phyloP scores from a whole-genome alignment of 1,284 basidiomycete genomes.

The Leccinum proliferum region DNA sequence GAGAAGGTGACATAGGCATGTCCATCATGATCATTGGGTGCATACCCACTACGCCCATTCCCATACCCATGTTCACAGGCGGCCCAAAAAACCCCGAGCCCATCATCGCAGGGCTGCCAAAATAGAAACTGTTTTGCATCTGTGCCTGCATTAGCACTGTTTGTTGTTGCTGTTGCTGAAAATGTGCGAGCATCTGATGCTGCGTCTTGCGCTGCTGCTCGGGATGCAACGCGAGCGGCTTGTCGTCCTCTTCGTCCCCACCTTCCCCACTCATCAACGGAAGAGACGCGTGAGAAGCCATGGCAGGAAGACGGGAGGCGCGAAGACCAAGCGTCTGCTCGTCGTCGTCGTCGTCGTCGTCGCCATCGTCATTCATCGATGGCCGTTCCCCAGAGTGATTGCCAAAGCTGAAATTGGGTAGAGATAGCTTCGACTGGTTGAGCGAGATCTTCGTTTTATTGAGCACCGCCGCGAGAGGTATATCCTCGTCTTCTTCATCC shows the following conservation, averaged over 20 bases:
- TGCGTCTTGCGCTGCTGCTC: conserved; percentile 74
- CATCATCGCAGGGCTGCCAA: conserved; percentile 61
- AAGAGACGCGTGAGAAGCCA: conserved; percentile 23
- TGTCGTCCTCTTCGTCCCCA: conserved; percentile 45
- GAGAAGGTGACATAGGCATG: conserved; percentile 47
- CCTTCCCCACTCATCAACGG: conserved; percentile 12
- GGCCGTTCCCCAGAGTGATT: conserved; percentile 25
- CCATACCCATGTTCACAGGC: conserved; percentile 34
- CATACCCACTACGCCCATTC: conserved; percentile 27
- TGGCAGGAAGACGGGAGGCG: conserved; percentile 27
- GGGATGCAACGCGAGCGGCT: conserved; percentile 64
- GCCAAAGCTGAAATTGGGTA: conserved; percentile 44
- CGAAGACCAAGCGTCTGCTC: conserved; percentile 58
- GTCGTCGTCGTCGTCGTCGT: conserved; percentile 45
- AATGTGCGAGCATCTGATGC: conserved; percentile 57
- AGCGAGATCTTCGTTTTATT: conserved; percentile 45
- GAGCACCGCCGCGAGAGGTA: conserved; percentile 58
- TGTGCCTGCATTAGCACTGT: conserved; percentile 73
- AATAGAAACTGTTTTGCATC: conserved; percentile 69
- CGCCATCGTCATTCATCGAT: conserved; percentile 24
- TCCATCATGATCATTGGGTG: conserved; percentile 46
- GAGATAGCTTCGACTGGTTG: conserved; percentile 42
- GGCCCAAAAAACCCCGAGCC: conserved; percentile 54
- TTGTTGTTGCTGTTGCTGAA: conserved; percentile 59
- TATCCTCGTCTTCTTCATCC: conserved; percentile 55